Evolutionary conservation across 805 yeast species (phyloP).

Genomic region (Kluyveromyces starmeri): DNA sequence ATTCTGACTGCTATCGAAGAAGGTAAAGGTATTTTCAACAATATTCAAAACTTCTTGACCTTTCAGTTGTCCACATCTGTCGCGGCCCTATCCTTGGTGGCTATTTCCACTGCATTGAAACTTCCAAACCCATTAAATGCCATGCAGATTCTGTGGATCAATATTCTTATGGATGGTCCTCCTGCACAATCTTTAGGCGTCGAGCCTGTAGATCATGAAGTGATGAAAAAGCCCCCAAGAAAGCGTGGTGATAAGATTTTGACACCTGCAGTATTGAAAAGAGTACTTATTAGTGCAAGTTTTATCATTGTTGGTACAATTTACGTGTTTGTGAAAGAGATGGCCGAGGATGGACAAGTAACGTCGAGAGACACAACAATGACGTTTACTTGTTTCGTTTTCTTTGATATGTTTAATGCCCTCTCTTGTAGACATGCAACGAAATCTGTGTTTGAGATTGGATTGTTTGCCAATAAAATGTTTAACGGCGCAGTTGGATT

Average conservation of each 20-base stretch:
- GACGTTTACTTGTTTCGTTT: slow-evolving; percentile 96
- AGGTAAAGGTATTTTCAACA: slow-evolving; percentile 94
- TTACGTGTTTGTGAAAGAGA: slow-evolving; percentile 76
- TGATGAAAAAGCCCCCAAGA: slow-evolving; percentile 95
- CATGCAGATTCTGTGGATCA: slow-evolving; percentile 97
- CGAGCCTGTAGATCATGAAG: slow-evolving; percentile 93
- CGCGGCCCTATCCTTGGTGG: slow-evolving; percentile 86
- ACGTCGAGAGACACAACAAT: slow-evolving; percentile 96
- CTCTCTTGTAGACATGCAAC: slow-evolving; percentile 82
- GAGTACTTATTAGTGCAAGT: slow-evolving; percentile 68
- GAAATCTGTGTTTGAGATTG: slow-evolving; percentile 76
- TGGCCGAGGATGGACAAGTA: slow-evolving; percentile 66
- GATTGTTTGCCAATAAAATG: slow-evolving; percentile 72
- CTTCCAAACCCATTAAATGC: slow-evolving; percentile 93
- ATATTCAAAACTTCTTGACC: slow-evolving; percentile 88
- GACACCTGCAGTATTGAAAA: slow-evolving; percentile 55
- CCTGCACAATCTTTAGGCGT: slow-evolving; percentile 98
- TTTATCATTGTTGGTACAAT: slow-evolving; percentile 81
- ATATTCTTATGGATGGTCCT: slow-evolving; percentile 97
- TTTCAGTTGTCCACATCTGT: slow-evolving; percentile 94
- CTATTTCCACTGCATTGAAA: slow-evolving; percentile 76
- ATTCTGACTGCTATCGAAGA: slow-evolving; percentile 90
- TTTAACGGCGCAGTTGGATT: slow-evolving; percentile 89
- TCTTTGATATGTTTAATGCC: slow-evolving; percentile 96
- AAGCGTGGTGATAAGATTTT: slow-evolving; percentile 76